Evolutionary conservation across 2,329 filamentous ascomycete species (phyloP), one percentile per base, ranked within the genome.

Genomic region (Fusarium buxicola): DNA sequence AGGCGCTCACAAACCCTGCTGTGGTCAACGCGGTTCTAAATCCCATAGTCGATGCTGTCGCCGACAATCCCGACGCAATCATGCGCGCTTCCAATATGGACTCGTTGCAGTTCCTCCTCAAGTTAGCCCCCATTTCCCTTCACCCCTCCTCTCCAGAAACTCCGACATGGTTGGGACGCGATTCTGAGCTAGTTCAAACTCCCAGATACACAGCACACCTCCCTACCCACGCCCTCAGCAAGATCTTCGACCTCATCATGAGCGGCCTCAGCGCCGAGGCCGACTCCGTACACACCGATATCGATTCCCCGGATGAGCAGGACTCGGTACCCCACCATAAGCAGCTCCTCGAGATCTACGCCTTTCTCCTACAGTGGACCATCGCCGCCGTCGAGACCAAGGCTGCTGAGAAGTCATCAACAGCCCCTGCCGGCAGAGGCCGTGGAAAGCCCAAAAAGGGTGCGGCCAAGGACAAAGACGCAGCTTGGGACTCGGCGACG

Each of bases 371-470:
- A 44, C 94, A 97, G 76, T 99, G 95, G 96, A 92, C 92, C 7
- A 90, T 98, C 64, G 90, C 93, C 7, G 92, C 91, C n/a, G 92
- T 97, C 44, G 95, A 99, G 77, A 90, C 91, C 34, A 96, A 97
- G 77, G 91, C 93, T 2, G 91, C 93, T 40, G 95, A 98, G 77
- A 98, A 96, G 77, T 88, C 92, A 0, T 88, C 90, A 2, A 43
- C 74, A 2, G 84, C 89, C 2, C 88, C 90, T 3, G 86, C 84
- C n/a, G 85, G 87, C 8, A 84, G 92, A 71, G 89, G 89, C 38
- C 84, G 92, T 71, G 91, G 89, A 53, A 91, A 91, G 72, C 86
- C 89, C 51, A 94, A 89, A 59, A 97, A 94, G 77, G 80, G 86
- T n/a, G 87, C 90, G 57, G 76, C 85, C 15, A 94, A 91, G 73